phyloP scores from a whole-genome alignment of 768 basidiomycete species.

The Xanthoconium purpureum region DNA sequence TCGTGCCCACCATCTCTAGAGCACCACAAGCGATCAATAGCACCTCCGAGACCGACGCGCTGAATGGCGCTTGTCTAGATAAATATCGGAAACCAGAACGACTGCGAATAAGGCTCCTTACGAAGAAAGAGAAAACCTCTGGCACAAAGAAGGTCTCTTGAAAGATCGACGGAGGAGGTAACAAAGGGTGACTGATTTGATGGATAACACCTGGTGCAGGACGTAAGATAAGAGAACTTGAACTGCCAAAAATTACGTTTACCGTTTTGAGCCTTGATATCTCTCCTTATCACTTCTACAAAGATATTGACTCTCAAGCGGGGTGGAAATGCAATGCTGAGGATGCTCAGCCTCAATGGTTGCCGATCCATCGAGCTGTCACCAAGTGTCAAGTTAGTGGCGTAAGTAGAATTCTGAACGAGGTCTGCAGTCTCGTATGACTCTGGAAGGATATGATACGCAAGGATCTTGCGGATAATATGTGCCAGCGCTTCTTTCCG shows the following conservation, averaged over 20 bases:
- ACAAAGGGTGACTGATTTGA: constrained; percentile 11
- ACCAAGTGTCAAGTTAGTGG: constrained; percentile 43
- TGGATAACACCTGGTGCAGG: constrained; percentile 7
- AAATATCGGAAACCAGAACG: neutral
- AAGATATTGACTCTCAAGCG: constrained; percentile 24
- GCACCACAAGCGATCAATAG: constrained; percentile 2
- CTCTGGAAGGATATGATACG: constrained; percentile 35
- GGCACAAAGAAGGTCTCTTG: constrained; percentile 10
- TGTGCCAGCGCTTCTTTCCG: constrained; percentile 54
- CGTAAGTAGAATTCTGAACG: constrained; percentile 51
- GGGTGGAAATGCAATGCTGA: constrained; percentile 33
- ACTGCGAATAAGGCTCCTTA: neutral
- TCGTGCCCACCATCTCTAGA: neutral
- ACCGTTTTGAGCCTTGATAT: constrained; percentile 12
- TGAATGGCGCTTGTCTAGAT: constrained; percentile 13
- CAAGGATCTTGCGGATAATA: constrained; percentile 51
- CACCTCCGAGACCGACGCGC: constrained; percentile 8
- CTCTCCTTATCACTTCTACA: constrained; percentile 8
- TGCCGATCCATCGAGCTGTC: constrained; percentile 43
- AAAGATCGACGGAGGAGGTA: constrained; percentile 12
- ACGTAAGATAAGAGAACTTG: neutral
- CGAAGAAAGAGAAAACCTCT: constrained; percentile 13
- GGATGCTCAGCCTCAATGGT: constrained; percentile 44
- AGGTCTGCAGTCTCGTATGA: constrained; percentile 44
- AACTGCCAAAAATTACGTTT: neutral